Conservation (phyloP, 805 yeast genomes). For the Barnettozyma siamensis region DNA sequence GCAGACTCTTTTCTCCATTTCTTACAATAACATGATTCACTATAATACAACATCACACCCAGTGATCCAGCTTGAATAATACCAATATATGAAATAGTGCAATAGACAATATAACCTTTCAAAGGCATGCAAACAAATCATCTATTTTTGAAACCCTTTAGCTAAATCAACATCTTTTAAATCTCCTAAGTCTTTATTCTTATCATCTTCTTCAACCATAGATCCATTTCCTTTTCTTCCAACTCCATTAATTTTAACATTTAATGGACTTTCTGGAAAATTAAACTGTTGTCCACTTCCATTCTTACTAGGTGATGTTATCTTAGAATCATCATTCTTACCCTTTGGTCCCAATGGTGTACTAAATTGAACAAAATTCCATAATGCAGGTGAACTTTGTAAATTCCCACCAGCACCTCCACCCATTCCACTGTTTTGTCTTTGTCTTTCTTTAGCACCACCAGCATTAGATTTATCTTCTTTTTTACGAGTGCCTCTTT, state of each 20-base stretch:
- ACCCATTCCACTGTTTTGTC: slow-evolving; percentile 12
- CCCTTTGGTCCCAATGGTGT: slow-evolving; percentile 30
- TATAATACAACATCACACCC: no score
- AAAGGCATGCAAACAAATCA: no score
- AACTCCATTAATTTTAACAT: slow-evolving; percentile 12
- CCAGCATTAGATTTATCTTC: slow-evolving; percentile 6
- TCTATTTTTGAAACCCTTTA: slow-evolving; percentile 36
- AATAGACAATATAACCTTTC: no score
- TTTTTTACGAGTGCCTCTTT: slow-evolving; percentile 37
- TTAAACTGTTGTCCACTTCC: slow-evolving; percentile 9
- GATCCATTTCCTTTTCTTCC: background rate
- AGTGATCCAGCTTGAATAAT: no score
- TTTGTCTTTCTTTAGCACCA: slow-evolving; percentile 10
- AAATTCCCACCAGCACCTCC: slow-evolving; percentile 15
- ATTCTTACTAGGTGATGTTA: slow-evolving; percentile 18
- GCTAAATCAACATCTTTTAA: slow-evolving; percentile 42
- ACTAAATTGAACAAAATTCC: slow-evolving; percentile 85
- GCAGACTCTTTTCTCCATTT: no score
- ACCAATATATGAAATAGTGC: no score
- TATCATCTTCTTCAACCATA: no score
- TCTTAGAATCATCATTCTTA: slow-evolving; percentile 9
- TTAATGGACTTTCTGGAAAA: slow-evolving; percentile 21
- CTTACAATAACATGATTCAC: no score
- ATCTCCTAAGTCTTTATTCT: slow-evolving; percentile 29
- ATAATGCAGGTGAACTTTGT: slow-evolving; percentile 74